These are phyloP conservation scores for Verticillium klebahnii DNA, from an alignment of 2,329 filamentous ascomycete genomes.

Conservation along the genomic window DNA sequence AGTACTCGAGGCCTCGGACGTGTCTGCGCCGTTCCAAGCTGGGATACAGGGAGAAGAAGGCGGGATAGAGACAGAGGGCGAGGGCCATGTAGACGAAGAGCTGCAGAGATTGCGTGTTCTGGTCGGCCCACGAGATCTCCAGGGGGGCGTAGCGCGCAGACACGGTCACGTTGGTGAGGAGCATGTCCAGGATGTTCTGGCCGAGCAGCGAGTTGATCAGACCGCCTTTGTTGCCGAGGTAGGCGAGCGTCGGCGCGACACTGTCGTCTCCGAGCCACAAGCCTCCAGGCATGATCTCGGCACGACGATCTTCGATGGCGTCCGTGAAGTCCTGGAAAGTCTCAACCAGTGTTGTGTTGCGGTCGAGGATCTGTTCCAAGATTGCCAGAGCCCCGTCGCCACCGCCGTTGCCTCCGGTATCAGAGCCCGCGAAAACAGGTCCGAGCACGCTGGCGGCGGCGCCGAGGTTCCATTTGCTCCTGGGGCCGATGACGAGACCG, in stretches of 20 bases:
- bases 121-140: conserved; percentile 62
- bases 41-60: conserved; percentile 84
- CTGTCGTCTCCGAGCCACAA: conserved; percentile 66
- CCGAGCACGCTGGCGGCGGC: conserved; percentile 19
- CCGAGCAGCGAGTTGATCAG: conserved; percentile 54
- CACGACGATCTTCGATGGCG: conserved; percentile 58
- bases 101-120: conserved; percentile 66
- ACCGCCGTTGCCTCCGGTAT: background rate
- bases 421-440: conserved; percentile 31
- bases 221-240: conserved; percentile 57
- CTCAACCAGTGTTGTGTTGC: conserved; percentile 49
- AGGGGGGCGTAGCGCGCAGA: conserved; percentile 70
- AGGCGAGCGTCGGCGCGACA: conserved; percentile 63
- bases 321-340: conserved; percentile 64
- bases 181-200: conserved; percentile 61
- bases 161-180: conserved; percentile 65
- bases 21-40: conserved; percentile 77
- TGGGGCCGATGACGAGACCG: conserved; percentile 38
- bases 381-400: conserved; percentile 11
- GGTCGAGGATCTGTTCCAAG: background rate
- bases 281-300: conserved; percentile 70
- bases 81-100: conserved; percentile 78
- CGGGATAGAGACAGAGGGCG: conserved; percentile 72
- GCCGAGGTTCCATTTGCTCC: conserved; percentile 9
- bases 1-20: conserved; percentile 83